phyloP scores from a whole-genome alignment of 257 asterid species.

The Gentiana dahurica region DNA sequence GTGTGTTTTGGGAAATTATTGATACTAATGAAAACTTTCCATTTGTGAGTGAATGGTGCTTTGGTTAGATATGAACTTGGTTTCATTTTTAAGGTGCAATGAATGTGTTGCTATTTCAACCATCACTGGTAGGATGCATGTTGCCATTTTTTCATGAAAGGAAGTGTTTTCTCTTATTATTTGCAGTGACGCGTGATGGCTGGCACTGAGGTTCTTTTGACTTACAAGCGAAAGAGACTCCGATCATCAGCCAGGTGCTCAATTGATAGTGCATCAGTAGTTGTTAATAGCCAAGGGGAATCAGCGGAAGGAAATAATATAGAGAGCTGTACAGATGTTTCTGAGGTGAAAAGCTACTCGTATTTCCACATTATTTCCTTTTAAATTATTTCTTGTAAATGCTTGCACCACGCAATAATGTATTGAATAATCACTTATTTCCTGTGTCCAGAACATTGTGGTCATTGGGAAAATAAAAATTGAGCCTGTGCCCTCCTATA shows the following conservation, averaged over 20 bases:
- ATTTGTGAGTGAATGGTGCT: no score
- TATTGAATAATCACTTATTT: no score
- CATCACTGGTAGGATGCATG: background rate
- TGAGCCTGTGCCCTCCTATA: no score
- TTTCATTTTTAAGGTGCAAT: no score
- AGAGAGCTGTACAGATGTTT: slow-evolving; percentile 21
- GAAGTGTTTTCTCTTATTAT: background rate
- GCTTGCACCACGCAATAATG: no score
- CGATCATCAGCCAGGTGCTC: slow-evolving; percentile 12
- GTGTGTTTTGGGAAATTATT: no score
- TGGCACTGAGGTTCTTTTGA: slow-evolving; percentile 43
- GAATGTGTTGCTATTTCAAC: no score
- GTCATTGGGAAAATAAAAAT: no score
- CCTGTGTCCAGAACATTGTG: no score
- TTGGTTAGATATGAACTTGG: no score
- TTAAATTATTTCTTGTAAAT: slow-evolving; percentile 1
- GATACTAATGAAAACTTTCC: no score
- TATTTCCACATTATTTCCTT: background rate
- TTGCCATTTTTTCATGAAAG: background rate
- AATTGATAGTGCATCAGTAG: slow-evolving; percentile 12
- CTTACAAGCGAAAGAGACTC: slow-evolving; percentile 56
- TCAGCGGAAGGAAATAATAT: slow-evolving; percentile 18
- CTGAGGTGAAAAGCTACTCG: slow-evolving; percentile 35
- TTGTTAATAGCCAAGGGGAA: slow-evolving; percentile 16
- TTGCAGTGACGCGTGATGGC: slow-evolving; percentile 22